A percentile compares a stretch with the other conserved stretches of the same genome.
These are phyloP conservation scores for Pneumocystis canis DNA, from an alignment of 1,139 yeast genomes.

Conservation along the genomic window DNA sequence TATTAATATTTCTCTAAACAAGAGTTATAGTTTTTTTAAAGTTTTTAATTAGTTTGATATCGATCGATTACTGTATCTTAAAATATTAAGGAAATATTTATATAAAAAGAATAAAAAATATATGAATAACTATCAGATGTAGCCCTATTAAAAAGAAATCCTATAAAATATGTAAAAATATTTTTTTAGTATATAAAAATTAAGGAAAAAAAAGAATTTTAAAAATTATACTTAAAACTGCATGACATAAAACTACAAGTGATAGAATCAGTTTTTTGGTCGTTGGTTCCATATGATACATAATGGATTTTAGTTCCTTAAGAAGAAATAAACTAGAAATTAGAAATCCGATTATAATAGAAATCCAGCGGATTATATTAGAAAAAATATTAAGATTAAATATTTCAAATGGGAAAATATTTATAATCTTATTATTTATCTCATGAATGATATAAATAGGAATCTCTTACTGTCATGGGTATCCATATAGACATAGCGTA, in stretches of 20 bases:
- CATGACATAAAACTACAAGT: constrained; percentile 24
- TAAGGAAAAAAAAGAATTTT: constrained; percentile 25
- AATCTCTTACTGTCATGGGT: constrained; percentile 39
- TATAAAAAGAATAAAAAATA: not conserved
- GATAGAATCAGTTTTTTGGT: constrained; percentile 23
- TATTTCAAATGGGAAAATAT: constrained; percentile 27
- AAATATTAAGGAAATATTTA: not conserved
- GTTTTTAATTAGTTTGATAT: not conserved
- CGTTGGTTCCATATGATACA: constrained; percentile 22
- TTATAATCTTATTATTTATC: constrained; percentile 21
- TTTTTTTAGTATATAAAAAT: not conserved
- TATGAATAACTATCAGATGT: not conserved
- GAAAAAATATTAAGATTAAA: constrained; percentile 25
- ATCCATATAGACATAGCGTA: constrained; percentile 68
- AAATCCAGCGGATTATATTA: constrained; percentile 26
- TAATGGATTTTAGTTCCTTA: constrained; percentile 25
- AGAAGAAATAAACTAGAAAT: constrained; percentile 27
- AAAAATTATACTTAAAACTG: constrained; percentile 27
- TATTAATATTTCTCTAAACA: not conserved
- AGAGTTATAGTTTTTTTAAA: not conserved
- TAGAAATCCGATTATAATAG: constrained; percentile 26
- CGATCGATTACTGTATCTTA: no score
- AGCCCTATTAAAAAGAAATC: not conserved
- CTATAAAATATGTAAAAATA: not conserved
- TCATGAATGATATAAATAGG: not conserved